phyloP scores from a whole-genome alignment of 192 early-diverging fungal species.

The Nowakowskiella sp. region DNA sequence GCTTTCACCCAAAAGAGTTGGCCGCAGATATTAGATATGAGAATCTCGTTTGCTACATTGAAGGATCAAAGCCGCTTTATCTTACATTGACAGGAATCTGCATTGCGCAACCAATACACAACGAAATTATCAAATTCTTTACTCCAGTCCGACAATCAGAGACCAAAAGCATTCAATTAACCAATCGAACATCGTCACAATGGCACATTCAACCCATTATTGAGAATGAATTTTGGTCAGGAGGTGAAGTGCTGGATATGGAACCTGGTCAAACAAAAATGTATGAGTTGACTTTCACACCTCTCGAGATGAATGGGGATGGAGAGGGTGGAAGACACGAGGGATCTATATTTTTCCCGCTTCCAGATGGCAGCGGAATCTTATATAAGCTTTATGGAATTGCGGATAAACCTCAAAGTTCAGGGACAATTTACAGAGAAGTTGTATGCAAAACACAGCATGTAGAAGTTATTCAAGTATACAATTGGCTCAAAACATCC shows the following conservation, averaged over 20 bases:
- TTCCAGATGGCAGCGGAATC: constrained; percentile 50
- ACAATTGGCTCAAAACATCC: constrained; percentile 48
- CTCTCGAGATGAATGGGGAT: constrained; percentile 34
- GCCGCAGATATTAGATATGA: constrained; percentile 50
- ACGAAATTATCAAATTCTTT: constrained; percentile 48
- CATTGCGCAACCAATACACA: constrained; percentile 43
- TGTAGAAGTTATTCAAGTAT: constrained; percentile 39
- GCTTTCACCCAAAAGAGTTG: constrained; percentile 48
- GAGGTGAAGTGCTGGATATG: constrained; percentile 43
- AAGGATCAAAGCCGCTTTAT: constrained; percentile 33
- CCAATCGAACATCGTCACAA: constrained; percentile 34
- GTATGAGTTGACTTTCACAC: constrained; percentile 48
- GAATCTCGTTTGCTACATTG: constrained; percentile 38
- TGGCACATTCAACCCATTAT: constrained; percentile 55
- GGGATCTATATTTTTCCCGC: constrained; percentile 54
- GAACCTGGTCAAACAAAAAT: constrained; percentile 45
- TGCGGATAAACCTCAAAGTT: constrained; percentile 44
- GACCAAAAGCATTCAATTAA: constrained; percentile 36
- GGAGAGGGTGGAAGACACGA: constrained; percentile 51
- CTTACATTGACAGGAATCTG: constrained; percentile 53
- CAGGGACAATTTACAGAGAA: constrained; percentile 43
- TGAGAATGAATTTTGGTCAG: constrained; percentile 50
- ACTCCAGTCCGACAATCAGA: constrained; percentile 46
- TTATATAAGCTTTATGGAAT: constrained; percentile 52
- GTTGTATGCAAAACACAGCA: constrained; percentile 49